Conservation (phyloP, 345 rosid species). For the Syzygium grande region DNA sequence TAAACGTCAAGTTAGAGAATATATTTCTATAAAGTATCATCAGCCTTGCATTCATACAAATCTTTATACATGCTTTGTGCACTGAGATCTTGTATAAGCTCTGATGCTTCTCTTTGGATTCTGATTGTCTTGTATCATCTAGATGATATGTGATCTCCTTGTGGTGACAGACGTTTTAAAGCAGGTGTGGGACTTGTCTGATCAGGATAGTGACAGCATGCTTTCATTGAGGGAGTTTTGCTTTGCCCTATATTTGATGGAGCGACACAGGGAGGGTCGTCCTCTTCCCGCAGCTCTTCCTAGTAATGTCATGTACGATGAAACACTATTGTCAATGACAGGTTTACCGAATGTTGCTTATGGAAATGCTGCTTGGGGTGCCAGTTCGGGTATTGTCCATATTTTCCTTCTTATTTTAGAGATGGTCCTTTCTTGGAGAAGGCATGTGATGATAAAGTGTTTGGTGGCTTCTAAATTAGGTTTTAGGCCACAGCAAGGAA, state of each 20-base stretch:
- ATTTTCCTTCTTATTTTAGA: slow-evolving; percentile 8
- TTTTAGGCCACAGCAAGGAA: slow-evolving; percentile 54
- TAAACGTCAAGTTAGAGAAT: neutral
- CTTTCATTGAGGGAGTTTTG: slow-evolving; percentile 98
- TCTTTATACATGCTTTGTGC: neutral
- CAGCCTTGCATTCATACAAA: neutral
- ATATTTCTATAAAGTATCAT: neutral
- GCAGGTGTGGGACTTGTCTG: slow-evolving; percentile 98
- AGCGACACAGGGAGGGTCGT: slow-evolving; percentile 88
- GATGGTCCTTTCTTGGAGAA: slow-evolving; percentile 7
- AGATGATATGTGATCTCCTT: neutral
- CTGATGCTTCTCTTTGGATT: neutral
- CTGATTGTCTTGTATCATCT: neutral
- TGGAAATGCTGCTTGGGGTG: slow-evolving; percentile 75
- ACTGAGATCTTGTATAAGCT: neutral
- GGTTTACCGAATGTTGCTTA: slow-evolving; percentile 56
- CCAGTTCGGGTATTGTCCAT: slow-evolving; percentile 48
- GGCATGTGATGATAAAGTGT: slow-evolving; percentile 4
- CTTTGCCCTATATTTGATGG: slow-evolving; percentile 94
- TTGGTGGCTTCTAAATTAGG: slow-evolving; percentile 29
- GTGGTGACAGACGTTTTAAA: slow-evolving; percentile 69
- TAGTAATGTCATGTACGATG: slow-evolving; percentile 72
- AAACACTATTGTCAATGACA: slow-evolving; percentile 76
- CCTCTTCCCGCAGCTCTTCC: slow-evolving; percentile 85
- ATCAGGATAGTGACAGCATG: slow-evolving; percentile 98